phyloP scores from a whole-genome alignment of 352 stramenopile species.

The Globisporangium alternatum region DNA sequence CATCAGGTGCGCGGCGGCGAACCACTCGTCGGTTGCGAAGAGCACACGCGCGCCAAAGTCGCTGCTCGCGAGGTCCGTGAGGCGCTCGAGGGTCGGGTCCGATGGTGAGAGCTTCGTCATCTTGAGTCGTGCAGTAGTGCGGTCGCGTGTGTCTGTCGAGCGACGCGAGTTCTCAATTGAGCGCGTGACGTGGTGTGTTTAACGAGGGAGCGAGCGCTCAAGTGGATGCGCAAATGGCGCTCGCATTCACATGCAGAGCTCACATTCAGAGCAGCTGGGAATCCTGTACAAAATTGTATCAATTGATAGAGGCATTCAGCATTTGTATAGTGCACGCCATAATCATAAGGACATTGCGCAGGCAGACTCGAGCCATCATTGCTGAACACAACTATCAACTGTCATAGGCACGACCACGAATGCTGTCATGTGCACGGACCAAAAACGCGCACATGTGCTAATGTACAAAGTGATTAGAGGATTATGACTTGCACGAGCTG shows the following conservation, averaged over 20 bases:
- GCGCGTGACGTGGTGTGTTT: neutral
- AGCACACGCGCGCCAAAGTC: slow-evolving; percentile 65
- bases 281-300: no score
- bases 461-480: neutral
- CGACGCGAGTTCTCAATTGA: slow-evolving; percentile 2
- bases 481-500: neutral
- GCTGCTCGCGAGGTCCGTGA: slow-evolving; percentile 67
- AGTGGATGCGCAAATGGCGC: slow-evolving; percentile 1
- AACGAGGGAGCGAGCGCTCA: no score
- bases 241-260: no score
- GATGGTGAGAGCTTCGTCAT: slow-evolving; percentile 2
- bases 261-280: no score
- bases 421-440: neutral
- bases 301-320: no score
- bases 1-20: slow-evolving; percentile 86
- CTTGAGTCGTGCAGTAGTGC: neutral
- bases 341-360: no score
- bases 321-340: no score
- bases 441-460: neutral
- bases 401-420: neutral
- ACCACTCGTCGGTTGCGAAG: slow-evolving; percentile 94
- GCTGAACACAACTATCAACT: no score
- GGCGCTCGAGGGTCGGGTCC: slow-evolving; percentile 23
- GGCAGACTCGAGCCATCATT: no score
- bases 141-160: neutral